A percentile compares a stretch with the other conserved stretches of the same genome.
phyloP scores from a whole-genome alignment of 306 rosid species.

The Cucurbita pepo region DNA sequence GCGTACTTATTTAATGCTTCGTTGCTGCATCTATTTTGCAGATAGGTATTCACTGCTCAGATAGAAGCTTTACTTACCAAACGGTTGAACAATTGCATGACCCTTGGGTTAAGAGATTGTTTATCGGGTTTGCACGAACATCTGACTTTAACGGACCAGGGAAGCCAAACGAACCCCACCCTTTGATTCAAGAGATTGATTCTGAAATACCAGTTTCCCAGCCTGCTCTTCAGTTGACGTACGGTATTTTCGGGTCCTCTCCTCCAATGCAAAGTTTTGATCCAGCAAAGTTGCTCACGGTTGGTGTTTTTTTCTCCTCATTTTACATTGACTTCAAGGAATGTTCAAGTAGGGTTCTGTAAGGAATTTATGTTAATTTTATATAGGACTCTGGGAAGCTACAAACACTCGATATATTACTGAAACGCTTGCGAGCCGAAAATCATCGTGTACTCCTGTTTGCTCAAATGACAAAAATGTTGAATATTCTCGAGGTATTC shows the following conservation, averaged over 20 bases:
- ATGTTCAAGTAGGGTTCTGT: not conserved
- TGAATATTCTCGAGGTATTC: conserved; percentile 90
- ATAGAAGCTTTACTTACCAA: conserved; percentile 67
- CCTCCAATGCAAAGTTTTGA: conserved; percentile 94
- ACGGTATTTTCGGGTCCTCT: conserved; percentile 79
- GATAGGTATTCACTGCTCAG: conserved; percentile 71
- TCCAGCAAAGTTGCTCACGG: conserved; percentile 96
- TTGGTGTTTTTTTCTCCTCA: conserved; percentile 19
- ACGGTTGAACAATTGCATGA: conserved; percentile 66
- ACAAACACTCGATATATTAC: conserved; percentile 95
- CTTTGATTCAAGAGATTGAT: conserved; percentile 80
- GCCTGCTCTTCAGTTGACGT: conserved; percentile 81
- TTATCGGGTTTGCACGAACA: conserved; percentile 87
- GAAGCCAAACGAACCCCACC: conserved; percentile 57
- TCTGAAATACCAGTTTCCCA: conserved; percentile 55
- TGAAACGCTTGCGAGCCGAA: conserved; percentile 80
- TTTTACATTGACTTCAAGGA: conserved; percentile 3
- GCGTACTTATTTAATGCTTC: conserved; percentile 3
- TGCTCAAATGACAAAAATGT: conserved; percentile 99
- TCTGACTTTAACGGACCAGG: conserved; percentile 84
- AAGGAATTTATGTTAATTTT: not conserved
- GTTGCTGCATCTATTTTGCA: conserved; percentile 19
- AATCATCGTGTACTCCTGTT: conserved; percentile 93
- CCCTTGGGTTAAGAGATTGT: conserved; percentile 83
- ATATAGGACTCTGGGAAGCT: conserved; percentile 97